Evolutionary conservation across 2,329 filamentous ascomycete species (phyloP).

Genomic region (Aspergillus pseudoterreus): DNA sequence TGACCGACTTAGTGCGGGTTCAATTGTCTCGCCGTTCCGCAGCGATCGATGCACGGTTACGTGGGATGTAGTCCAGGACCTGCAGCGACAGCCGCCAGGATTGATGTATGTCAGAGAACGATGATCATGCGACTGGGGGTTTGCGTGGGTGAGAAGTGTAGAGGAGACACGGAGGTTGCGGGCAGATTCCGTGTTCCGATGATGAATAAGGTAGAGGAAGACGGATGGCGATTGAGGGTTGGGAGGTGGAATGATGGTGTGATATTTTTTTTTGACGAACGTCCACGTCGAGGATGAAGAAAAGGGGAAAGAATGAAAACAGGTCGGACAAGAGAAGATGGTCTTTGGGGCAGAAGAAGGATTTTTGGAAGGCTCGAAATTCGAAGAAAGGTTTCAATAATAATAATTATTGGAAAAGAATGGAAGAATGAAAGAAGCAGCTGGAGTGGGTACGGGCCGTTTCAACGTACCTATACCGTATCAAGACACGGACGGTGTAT

Average conservation of each 20-base stretch:
- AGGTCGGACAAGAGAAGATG: not conserved
- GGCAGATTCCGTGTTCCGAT: slow-evolving; percentile 10
- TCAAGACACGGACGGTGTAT: not conserved
- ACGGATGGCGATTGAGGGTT: not conserved
- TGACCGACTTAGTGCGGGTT: slow-evolving; percentile 21
- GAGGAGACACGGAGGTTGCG: slow-evolving; percentile 11
- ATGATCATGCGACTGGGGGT: slow-evolving; percentile 24
- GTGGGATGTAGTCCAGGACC: slow-evolving; percentile 28
- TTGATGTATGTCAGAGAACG: slow-evolving; percentile 22
- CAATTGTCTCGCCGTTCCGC: slow-evolving; percentile 22
- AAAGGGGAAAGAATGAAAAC: slow-evolving; percentile 14
- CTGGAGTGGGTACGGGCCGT: slow-evolving; percentile 16
- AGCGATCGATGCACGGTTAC: slow-evolving; percentile 32
- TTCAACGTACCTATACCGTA: slow-evolving; percentile 11
- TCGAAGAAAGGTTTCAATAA: slow-evolving; percentile 25
- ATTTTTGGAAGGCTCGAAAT: slow-evolving; percentile 21
- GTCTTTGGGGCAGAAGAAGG: slow-evolving; percentile 15
- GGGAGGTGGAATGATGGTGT: not conserved
- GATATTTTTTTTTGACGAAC: not conserved
- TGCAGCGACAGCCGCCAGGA: slow-evolving; percentile 23
- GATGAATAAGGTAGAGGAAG: not conserved
- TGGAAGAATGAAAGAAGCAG: slow-evolving; percentile 11
- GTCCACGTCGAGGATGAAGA: slow-evolving; percentile 2
- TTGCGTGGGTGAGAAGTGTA: not conserved
- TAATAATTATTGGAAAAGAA: not conserved